Base-by-base conservation (phyloP, 495 filamentous ascomycete genomes). In the Penicillium canariense region DNA sequence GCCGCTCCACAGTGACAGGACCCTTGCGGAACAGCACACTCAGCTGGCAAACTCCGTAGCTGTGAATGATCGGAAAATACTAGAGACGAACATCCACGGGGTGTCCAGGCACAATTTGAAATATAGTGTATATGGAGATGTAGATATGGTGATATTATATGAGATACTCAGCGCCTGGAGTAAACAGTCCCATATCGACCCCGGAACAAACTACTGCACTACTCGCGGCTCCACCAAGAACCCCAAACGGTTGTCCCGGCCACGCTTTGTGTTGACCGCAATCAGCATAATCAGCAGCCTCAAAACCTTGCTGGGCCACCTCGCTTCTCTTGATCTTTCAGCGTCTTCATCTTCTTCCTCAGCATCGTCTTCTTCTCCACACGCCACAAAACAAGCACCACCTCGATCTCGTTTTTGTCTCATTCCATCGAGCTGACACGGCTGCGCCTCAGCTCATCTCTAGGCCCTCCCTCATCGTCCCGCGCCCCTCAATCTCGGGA, bases 171-270 rank as follows among this genome's bases (percentile, higher is more conserved):
- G n/a, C n/a, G n/a, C n/a, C n/a, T n/a, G n/a, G n/a, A n/a, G n/a
- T n/a, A n/a, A n/a, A n/a, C n/a, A n/a, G n/a, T n/a, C n/a, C n/a
- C n/a, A n/a, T n/a, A n/a, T n/a, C n/a, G n/a, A n/a, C 5, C 18
- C 18, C 35, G 8, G 32, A 35, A 35, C 15, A 35, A 12, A 2
- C 11, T 9, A 18, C 3, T 1, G n/a, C n/a, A n/a, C n/a, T n/a
- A n/a, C n/a, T n/a, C n/a, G n/a, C n/a, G n/a, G n/a, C n/a, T n/a
- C n/a, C n/a, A n/a, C n/a, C n/a, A n/a, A n/a, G n/a, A n/a, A 17
- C 40, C 40, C 26, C 43, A 27, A 42, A 31, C 52, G 52, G 60
- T 63, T 63, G 60, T 59, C 60, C 52, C 48, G 56, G 52, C 60
- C 60, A 62, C 56, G 36, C 48, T 49, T 34, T 11, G 31, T 60